These are phyloP conservation scores for Leishmania tropica DNA, from an alignment of 208 protist genomes.

Conservation along the genomic window DNA sequence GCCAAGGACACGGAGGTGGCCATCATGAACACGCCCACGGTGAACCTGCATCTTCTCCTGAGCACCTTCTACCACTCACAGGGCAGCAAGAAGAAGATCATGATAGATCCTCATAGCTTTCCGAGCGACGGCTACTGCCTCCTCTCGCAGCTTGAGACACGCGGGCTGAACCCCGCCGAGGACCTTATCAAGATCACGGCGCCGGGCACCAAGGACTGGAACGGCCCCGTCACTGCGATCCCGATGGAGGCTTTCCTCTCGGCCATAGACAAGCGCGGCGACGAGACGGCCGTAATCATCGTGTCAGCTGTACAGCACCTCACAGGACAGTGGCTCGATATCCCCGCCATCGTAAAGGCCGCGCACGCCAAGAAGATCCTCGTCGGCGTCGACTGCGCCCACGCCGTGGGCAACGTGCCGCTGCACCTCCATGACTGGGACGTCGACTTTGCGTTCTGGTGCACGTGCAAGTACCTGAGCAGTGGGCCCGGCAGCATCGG, in stretches of 20 bases:
- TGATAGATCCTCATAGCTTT: slow-evolving; percentile 85
- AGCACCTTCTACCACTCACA: slow-evolving; percentile 93
- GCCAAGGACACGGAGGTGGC: slow-evolving; percentile 85
- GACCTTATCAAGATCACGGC: slow-evolving; percentile 60
- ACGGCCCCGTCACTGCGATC: slow-evolving; percentile 37
- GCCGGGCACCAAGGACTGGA: slow-evolving; percentile 51
- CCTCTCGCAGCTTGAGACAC: slow-evolving; percentile 85
- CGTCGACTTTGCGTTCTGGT: slow-evolving; percentile 97
- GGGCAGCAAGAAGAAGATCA: slow-evolving; percentile 86
- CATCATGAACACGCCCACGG: slow-evolving; percentile 95
- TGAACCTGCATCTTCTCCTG: slow-evolving; percentile 94
- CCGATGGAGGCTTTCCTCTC: slow-evolving; percentile 83
- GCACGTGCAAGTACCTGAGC: slow-evolving; percentile 97
- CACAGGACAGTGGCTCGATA: slow-evolving; percentile 94
- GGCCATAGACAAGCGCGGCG: slow-evolving; percentile 79
- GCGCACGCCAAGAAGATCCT: slow-evolving; percentile 79
- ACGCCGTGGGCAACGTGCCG: slow-evolving; percentile 94
- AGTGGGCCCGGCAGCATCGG: slow-evolving; percentile 89
- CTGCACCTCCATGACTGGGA: slow-evolving; percentile 95
- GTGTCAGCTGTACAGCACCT: slow-evolving; percentile 94
- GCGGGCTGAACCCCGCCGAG: slow-evolving; percentile 70
- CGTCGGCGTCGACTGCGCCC: slow-evolving; percentile 94
- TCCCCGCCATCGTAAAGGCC: slow-evolving; percentile 88
- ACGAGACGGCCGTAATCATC: slow-evolving; percentile 89
- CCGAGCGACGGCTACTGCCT: slow-evolving; percentile 83